Percentiles rank a stretch among this genome's conserved stretches.
Conservation (phyloP, 495 filamentous ascomycete genomes). For the Neurospora sp. region DNA sequence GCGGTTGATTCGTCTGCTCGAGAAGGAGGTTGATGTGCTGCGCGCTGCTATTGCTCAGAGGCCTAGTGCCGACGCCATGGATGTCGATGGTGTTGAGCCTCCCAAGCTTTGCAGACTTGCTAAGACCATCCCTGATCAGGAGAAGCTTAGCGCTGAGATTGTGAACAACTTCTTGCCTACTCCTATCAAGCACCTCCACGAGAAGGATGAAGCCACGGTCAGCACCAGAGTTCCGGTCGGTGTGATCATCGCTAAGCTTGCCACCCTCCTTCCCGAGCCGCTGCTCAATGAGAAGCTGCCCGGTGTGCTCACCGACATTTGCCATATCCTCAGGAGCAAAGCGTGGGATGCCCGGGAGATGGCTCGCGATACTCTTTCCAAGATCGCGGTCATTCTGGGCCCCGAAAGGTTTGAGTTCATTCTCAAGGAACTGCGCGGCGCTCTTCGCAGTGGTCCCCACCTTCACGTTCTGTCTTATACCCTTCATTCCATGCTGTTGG, state of each 20-base stretch:
- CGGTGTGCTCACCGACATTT: conserved; percentile 79
- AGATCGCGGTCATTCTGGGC: conserved; percentile 70
- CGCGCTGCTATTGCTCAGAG: conserved; percentile 37
- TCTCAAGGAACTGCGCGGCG: conserved; percentile 78
- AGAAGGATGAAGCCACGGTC: conserved; percentile 88
- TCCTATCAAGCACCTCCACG: conserved; percentile 70
- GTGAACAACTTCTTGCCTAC: conserved; percentile 64
- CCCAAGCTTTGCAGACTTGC: conserved; percentile 38
- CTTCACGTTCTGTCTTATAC: conserved; percentile 94
- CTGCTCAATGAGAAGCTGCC: conserved; percentile 65
- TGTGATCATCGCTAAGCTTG: conserved; percentile 72
- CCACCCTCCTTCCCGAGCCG: conserved; percentile 65
- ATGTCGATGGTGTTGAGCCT: conserved; percentile 25
- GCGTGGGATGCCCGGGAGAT: conserved; percentile 83
- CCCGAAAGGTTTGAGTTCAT: conserved; percentile 80
- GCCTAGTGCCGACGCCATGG: conserved; percentile 27
- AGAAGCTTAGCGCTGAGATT: conserved; percentile 66
- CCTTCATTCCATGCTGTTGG: conserved; percentile 80
- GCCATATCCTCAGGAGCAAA: conserved; percentile 81
- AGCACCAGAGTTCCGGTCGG: conserved; percentile 84
- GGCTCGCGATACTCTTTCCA: conserved; percentile 75
- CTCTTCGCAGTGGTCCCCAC: conserved; percentile 77
- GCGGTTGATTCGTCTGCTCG: conserved; percentile 71
- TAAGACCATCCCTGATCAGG: conserved; percentile 52
- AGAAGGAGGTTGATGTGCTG: conserved; percentile 68